Evolutionary conservation across 208 protist genomes (phyloP).

Genomic region (Spongospora subterranea): DNA sequence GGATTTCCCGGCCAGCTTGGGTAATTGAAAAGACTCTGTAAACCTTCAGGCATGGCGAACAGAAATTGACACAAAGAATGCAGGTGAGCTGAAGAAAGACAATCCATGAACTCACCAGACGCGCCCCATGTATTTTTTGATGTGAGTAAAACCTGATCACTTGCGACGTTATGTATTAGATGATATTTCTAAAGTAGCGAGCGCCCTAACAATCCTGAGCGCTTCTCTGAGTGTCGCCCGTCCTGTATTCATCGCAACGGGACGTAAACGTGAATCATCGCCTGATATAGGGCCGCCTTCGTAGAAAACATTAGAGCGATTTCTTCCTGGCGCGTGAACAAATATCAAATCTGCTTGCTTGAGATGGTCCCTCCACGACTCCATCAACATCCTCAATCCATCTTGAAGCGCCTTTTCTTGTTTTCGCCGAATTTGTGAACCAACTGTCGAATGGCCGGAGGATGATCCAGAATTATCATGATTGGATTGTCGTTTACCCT

Average conservation of each 20-base stretch:
- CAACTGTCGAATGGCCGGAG: background rate
- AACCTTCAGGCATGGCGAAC: too few species aligned
- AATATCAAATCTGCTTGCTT: background rate
- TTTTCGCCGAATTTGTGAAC: background rate
- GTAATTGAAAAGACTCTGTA: too few species aligned
- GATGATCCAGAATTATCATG: background rate
- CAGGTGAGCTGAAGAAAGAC: too few species aligned
- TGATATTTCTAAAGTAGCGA: background rate
- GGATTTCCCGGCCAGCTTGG: too few species aligned
- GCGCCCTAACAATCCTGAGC: background rate
- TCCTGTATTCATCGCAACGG: background rate
- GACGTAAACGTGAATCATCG: background rate
- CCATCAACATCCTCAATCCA: background rate
- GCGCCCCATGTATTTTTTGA: too few species aligned
- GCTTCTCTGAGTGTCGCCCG: background rate
- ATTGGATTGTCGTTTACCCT: background rate
- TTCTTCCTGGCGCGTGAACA: background rate
- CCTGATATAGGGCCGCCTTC: background rate
- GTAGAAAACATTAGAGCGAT: background rate
- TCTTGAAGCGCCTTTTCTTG: background rate
- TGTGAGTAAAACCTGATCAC: too few species aligned
- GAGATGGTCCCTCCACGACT: background rate
- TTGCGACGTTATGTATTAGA: too few species aligned
- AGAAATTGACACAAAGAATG: too few species aligned
- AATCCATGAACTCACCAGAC: too few species aligned